A percentile compares a stretch with the other conserved stretches of the same genome.
phyloP scores from a whole-genome alignment of 2,329 filamentous ascomycete species.

The Fusarium veterinarium region DNA sequence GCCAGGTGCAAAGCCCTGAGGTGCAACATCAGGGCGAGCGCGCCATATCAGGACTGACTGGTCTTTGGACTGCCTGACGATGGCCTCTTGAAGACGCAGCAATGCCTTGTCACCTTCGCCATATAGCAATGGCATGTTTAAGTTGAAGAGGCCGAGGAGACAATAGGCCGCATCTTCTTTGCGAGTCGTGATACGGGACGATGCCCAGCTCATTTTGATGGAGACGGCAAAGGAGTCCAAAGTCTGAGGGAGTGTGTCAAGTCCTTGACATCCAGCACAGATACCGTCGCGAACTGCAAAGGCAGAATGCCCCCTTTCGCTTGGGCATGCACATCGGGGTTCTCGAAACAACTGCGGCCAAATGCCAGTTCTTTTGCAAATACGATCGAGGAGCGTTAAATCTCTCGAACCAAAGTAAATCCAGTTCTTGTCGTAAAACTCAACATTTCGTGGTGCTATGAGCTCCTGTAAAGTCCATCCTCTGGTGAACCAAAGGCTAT shows the following conservation, averaged over 20 bases:
- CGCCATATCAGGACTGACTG: slow-evolving; percentile 41
- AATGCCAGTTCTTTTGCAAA: slow-evolving; percentile 33
- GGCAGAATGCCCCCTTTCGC: neutral
- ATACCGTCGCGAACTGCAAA: slow-evolving; percentile 29
- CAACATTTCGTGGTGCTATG: neutral
- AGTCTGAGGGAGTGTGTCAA: slow-evolving; percentile 34
- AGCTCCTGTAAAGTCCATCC: neutral
- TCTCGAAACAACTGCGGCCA: slow-evolving; percentile 36
- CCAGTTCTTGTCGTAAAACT: slow-evolving; percentile 38
- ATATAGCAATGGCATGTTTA: slow-evolving; percentile 48
- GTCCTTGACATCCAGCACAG: slow-evolving; percentile 15
- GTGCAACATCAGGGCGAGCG: neutral
- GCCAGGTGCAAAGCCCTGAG: slow-evolving; percentile 10
- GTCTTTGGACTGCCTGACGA: slow-evolving; percentile 39
- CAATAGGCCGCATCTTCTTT: slow-evolving; percentile 48
- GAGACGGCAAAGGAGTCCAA: slow-evolving; percentile 40
- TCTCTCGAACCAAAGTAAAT: slow-evolving; percentile 42
- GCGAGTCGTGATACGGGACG: slow-evolving; percentile 40
- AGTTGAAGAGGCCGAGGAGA: slow-evolving; percentile 46
- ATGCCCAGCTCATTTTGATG: slow-evolving; percentile 46
- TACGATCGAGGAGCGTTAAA: slow-evolving; percentile 20
- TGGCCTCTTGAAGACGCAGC: slow-evolving; percentile 40
- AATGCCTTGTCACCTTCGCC: slow-evolving; percentile 46
- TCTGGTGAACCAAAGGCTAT: slow-evolving; percentile 14
- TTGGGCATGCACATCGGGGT: slow-evolving; percentile 30